Percentiles rank a stretch among this genome's conserved stretches.
These are phyloP conservation scores for Micractinium conductrix DNA, from an alignment of 139 green algal genomes.

Conservation along the genomic window DNA sequence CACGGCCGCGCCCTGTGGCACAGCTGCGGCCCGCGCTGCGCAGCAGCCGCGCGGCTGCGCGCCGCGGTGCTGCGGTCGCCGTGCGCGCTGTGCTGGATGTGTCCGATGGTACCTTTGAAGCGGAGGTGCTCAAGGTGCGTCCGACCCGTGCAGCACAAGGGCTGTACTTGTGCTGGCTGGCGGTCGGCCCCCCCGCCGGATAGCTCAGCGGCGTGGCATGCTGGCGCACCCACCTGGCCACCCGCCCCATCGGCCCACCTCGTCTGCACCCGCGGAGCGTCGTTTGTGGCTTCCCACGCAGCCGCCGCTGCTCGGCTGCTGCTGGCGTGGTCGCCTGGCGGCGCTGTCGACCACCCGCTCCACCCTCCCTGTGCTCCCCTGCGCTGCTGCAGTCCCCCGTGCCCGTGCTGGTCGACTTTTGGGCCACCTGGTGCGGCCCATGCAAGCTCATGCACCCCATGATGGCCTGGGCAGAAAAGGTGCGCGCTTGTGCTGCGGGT, in stretches of 20 bases:
- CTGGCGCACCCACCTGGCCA: no score
- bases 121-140: conserved; percentile 78
- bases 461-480: conserved; percentile 76
- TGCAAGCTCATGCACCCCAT: conserved; percentile 90
- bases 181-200: no score
- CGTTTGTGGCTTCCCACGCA: no score
- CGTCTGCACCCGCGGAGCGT: no score
- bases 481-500: neutral
- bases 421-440: conserved; percentile 92
- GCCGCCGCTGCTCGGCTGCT: no score
- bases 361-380: no score
- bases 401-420: conserved; percentile 95
- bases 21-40: neutral
- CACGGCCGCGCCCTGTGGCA: neutral
- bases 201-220: neutral
- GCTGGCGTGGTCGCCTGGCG: no score
- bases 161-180: no score
- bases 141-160: no score
- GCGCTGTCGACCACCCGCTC: no score
- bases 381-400: conserved; percentile 59
- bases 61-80: neutral
- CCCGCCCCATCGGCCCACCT: no score
- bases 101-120: conserved; percentile 60
- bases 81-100: conserved; percentile 51
- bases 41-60: neutral